Evolutionary conservation across 306 rosid genomes (phyloP), one percentile per base, ranked within the genome.

Genomic region (Trifolium fragiferum): DNA sequence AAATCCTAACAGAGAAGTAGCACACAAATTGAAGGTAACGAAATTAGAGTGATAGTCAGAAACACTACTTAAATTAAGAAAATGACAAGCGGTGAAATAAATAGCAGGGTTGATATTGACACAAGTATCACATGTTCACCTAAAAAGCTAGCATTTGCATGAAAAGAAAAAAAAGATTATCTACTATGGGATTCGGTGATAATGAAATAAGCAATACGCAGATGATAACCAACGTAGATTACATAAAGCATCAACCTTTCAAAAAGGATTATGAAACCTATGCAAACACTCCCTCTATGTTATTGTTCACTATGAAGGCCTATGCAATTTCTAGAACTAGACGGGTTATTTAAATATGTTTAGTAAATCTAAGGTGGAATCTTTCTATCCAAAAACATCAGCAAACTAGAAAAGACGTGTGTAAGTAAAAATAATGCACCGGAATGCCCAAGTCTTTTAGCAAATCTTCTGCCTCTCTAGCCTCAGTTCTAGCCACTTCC

Each of bases 401-500:
- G 12, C 10, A 72, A 53, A 76, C 32, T 68, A 76, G 10, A 30
- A n/a, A 66, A 27, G 13, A 6, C 10, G n/a, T 59, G 55, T 54
- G 25, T 3, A 70, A 78, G 78, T 74, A 44, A 66, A 80, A 66
- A n/a, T 41, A 68, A 78, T 37, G 72, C 78, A 94, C 99, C 92
- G 87, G 89, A 81, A 94, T 90, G 47, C 94, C 99, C 89, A 94
- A 82, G 83, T 89, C 84, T 71, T 54, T 74, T 30, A 94, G 95
- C 84, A 94, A 89, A 65, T 53, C 85, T 74, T 87, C 95, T 16
- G 99, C 97, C 80, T 90, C 93, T 19, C 80, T 82, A 76, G 97
- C 84, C 79, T 94, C 99, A 41, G 84, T 54, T 57, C 86, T 84
- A 50, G 99, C 99, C 21, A 94, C 97, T 84, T 94, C 87, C 85